Conservation (phyloP, 2,329 filamentous ascomycete species). For the Tolypocladium cylindrosporum region DNA sequence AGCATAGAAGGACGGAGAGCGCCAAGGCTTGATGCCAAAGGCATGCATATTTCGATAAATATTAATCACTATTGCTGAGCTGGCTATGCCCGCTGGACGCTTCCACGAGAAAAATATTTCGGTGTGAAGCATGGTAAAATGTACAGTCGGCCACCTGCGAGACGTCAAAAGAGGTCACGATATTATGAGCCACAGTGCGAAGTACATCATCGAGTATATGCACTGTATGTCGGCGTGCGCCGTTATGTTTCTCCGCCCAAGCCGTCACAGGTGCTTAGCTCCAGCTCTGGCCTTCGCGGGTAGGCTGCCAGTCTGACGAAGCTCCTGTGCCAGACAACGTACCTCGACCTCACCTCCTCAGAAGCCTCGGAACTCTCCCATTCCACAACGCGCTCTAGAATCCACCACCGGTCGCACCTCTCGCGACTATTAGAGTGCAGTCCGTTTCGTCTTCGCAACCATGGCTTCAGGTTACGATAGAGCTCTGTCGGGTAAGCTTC, state of each 20-base stretch:
- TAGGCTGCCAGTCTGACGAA: conserved; percentile 31
- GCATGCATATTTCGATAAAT: background rate
- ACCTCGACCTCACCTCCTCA: conserved; percentile 5
- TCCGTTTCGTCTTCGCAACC: conserved; percentile 5
- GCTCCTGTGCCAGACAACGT: conserved; percentile 14
- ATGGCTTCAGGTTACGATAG: conserved; percentile 97
- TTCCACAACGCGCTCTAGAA: background rate
- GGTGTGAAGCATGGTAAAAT: no score
- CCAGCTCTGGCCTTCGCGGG: conserved; percentile 19
- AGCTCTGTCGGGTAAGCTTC: conserved; percentile 86
- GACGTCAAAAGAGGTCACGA: background rate
- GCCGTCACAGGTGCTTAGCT: conserved; percentile 2
- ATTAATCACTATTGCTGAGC: background rate
- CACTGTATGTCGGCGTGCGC: conserved; percentile 8
- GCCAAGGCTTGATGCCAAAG: background rate
- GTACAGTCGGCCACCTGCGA: no score
- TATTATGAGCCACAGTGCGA: background rate
- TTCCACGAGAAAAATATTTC: background rate
- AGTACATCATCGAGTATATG: background rate
- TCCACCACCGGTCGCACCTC: background rate
- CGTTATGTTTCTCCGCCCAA: conserved; percentile 18
- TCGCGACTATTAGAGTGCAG: background rate
- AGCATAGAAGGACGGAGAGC: background rate
- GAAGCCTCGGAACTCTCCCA: conserved; percentile 4
- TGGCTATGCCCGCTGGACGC: background rate